Evolutionary conservation across 345 rosid genomes (phyloP), one percentile per base, ranked within the genome.

Genomic region (Lumnitzera littorea): DNA sequence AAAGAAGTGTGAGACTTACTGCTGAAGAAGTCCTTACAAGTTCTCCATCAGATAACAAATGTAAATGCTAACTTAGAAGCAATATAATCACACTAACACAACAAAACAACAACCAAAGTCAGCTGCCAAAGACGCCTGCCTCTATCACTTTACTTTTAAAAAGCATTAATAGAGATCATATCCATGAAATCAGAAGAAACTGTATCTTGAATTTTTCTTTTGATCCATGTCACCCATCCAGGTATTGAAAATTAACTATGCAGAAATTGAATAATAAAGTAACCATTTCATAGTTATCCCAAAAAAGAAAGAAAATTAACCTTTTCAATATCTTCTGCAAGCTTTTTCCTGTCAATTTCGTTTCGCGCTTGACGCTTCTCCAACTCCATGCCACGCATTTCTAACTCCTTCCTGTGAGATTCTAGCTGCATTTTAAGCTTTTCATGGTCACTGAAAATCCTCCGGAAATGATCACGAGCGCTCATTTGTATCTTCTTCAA

Each of bases 301-400:
- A 20, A 20, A 20, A 20, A 20, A 20, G 20, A 20, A 20, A 20
- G 20, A 20, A 20, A 20, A 20, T 20, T 20, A 20, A 20, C 99
- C 95, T 91, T 73, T 72, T 74, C 85, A 64, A 79, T 80, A 76
- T 86, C 99, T 72, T 81, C 83, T 3, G 76, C 72, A 48, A 94
- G 76, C 48, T 67, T 63, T 68, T 73, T 84, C 57, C 82, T 86
- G 60, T 83, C 96, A 71, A 31, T 84, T 74, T 91, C 96, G 80
- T 88, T 88, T 59, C 72, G 71, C n/a, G 92, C 88, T 74, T 94
- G 96, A 54, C 99, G 95, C 72, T 78, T 73, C 74, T 82, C 86
- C 78, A 88, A 68, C 66, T 84, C 91, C 43, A 61, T 63, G 56
- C 83, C 82, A 27, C 91, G 86, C 57, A 76, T 58, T 71, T 91